phyloP scores from a whole-genome alignment of 768 basidiomycete species.

The Psilocybe sp. region DNA sequence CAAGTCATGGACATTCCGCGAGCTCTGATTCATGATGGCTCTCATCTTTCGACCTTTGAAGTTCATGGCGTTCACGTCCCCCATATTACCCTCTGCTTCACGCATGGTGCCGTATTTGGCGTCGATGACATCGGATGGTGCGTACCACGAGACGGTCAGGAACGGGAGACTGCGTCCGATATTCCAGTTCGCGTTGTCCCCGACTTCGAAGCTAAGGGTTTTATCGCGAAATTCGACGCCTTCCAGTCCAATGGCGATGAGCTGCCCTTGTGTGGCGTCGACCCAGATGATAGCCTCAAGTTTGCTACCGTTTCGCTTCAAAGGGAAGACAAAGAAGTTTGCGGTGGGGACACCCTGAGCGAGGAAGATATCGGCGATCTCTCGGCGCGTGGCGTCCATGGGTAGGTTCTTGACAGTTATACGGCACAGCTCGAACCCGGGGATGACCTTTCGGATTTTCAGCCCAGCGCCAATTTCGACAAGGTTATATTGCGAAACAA shows the following conservation, averaged over 20 bases:
- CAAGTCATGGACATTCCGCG: constrained; percentile 11
- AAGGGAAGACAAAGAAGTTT: constrained; percentile 22
- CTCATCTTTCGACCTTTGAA: constrained; percentile 43
- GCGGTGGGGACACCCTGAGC: constrained; percentile 22
- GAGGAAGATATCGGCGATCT: constrained; percentile 41
- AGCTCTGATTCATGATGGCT: constrained; percentile 38
- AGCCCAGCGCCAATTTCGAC: constrained; percentile 51
- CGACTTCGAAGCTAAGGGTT: constrained; percentile 38
- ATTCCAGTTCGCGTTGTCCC: constrained; percentile 33
- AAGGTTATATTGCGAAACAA: constrained; percentile 46
- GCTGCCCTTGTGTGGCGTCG: constrained; percentile 36
- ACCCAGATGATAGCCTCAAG: constrained; percentile 43
- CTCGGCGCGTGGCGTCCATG: constrained; percentile 29
- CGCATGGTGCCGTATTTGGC: constrained; percentile 36
- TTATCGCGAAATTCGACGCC: constrained; percentile 46
- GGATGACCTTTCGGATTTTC: constrained; percentile 38
- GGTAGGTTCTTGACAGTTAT: constrained; percentile 47
- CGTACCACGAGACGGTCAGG: constrained; percentile 50
- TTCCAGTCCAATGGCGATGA: constrained; percentile 42
- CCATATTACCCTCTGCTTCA: constrained; percentile 31
- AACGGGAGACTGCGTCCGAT: constrained; percentile 31
- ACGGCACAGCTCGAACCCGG: constrained; percentile 52
- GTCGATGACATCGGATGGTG: constrained; percentile 44
- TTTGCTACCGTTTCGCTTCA: constrained; percentile 18
- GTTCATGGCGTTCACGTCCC: constrained; percentile 31